Base-by-base conservation (phyloP, 2,329 filamentous ascomycete species). In the Apiospora phragmitis region DNA sequence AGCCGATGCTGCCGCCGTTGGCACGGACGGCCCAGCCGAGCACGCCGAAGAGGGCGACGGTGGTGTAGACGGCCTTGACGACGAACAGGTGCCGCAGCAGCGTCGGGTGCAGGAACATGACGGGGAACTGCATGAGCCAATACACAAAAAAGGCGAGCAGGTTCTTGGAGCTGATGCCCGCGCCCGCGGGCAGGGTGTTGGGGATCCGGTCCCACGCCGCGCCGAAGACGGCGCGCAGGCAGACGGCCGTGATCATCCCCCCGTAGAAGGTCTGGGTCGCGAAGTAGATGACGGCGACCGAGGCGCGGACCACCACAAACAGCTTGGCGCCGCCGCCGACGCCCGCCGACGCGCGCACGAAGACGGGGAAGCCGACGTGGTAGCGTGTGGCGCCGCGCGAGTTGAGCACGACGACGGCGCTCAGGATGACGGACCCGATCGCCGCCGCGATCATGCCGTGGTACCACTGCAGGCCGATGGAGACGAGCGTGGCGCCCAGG, bases 1-100 rank as follows among this genome's bases (percentile, higher is more conserved):
- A 49, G 11, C 72, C 74, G n/a, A 71, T 68, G 2, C 70, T 70
- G 1, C 82, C 84, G 1, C 83, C 82, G 1, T 83, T 83, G 32
- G 85, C 86, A 0, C 84, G 82, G 73, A 89, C 84, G 0, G 85
- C 84, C 87, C 87, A 89, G 67, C 88, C 83, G 68, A 89, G 76
- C 69, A 71, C 41, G 42, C 42, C 69, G 21, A 73, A 65, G 65
- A 72, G 69, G 7, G 70, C 87, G 1, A 84, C 83, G 72, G 89
- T 83, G 29, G 88, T 82, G 21, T 84, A 65, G 2, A 82, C 73
- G 0, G 78, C 75, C 75, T 83, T 83, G 70, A 82, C 75, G 9
- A 85, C 82, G 67, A 86, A 86, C 47, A 87, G 75, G 76, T 81
- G 85, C 29, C 83, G 78, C 18, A 88, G 77, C 42, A 82, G 83